Base-by-base conservation (phyloP, 208 protist genomes). In the Spongospora subterranea region DNA sequence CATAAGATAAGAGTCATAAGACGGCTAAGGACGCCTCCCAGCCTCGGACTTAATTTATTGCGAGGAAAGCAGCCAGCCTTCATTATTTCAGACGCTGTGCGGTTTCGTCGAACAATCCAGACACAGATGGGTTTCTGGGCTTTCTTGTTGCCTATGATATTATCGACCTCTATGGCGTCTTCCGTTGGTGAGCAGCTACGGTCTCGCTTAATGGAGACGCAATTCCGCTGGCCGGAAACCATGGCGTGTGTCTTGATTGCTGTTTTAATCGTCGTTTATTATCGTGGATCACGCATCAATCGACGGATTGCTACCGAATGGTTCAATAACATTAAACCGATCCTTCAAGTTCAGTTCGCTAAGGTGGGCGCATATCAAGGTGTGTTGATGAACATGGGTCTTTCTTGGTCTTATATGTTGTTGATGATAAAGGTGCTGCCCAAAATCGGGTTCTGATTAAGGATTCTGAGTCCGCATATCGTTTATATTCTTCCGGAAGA, bases 331-430 rank as follows among this genome's bases (percentile, higher is more conserved):
- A 43, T 82, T 43, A 35, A 43, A 17, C 71, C 71, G 40, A 82
- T 43, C n/a, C 40, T 82, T 20, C 17, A 82, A 17, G 17, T 82
- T 20, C 71, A 82, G n/a, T 82, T 82, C n/a, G 71, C 71, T 13
- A 82, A 82, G n/a, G 71, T 82, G 6, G 71, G 71, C 6, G 71
- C 71, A 20, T 82, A 82, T 82, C 71, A 82, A 6, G 71, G 71
- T 43, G 24, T 60, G 6, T 60, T 60, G 6, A 60, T 60, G 6
- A 29, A 6, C 6, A 60, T 29, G 24, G 24, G n/a, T n/a, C 50
- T 60, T 24, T 60, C 13, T 60, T 29, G 50, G 50, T 24, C 6
- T 60, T 24, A 24, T 29, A 29, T 60, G 24, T 29, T 60, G 50
- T 24, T 60, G 50, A 29, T 60, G 6, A n/a, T 6, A 60, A 60